Evolutionary conservation across 1,284 basidiomycete species (phyloP), one percentile per base, ranked within the genome.

Genomic region (Austroboletus niveus): DNA sequence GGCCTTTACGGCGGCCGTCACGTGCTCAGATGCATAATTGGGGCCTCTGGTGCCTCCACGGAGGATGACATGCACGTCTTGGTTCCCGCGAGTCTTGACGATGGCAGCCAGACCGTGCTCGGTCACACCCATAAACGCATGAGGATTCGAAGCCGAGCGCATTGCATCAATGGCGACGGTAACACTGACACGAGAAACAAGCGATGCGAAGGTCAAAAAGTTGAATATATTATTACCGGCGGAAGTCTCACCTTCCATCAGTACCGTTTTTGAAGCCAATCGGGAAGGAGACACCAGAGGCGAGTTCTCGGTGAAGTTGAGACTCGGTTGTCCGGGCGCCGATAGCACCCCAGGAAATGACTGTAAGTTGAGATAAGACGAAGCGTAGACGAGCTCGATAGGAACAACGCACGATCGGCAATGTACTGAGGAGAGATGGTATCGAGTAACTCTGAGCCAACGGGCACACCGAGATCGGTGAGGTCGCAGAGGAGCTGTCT

Each of bases 231-330:
- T 43, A 45, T 29, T 47, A 38, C 22, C 32, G 17, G 5, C 27
- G 22, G 38, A 43, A 44, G 45, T 49, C 76, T 64, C 58, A 93
- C 85, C 88, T 89, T 47, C 96, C 96, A 69, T 98, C 95, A 6
- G 96, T 98, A 49, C 95, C 95, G 71, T 99, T 99, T 75, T 99
- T 99, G 87, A 99, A 99, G n/a, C 96, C 92, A 57, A 93, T 89
- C 12, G 92, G 91, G 81, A 92, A 92, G 45, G 89, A 92, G 31
- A 89, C 83, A 65, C 91, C 92, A n/a, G 84, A 88, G 4, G 92
- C 91, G 47, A 96, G 86, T 73, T 97, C 94, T 54, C 94, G 85
- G 66, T 96, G 94, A 10, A 97, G 83, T 69, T 97, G 94, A 5
- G 87, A 91, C 72, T 97, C 91, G 50, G 96, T 99, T 14, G 96